Evolutionary conservation across 2,329 filamentous ascomycete genomes (phyloP), one percentile per base, ranked within the genome.

Genomic region (Claviceps sp.): DNA sequence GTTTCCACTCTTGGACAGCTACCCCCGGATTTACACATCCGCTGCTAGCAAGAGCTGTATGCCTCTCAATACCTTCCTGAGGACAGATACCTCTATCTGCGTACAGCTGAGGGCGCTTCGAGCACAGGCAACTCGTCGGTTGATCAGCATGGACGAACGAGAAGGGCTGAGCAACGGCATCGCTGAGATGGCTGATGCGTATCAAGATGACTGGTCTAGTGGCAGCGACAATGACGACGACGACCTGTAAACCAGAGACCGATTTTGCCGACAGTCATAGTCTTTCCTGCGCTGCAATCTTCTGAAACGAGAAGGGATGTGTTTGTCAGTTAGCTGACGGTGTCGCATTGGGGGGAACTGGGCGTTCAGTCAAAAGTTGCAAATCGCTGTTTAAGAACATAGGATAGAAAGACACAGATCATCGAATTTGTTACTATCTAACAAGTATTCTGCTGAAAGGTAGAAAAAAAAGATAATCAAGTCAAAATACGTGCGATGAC

Each of bases 201-300:
- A 96, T 64, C 82, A 88, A 58, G 87, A 93, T 55, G 88, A 88
- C 1, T 95, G 88, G 86, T 82, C 81, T 13, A 88, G 85, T 60
- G 88, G 82, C 23, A 84, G 80, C 53, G 85, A 87, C 58, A 76
- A 81, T 8, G 83, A 80, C 20, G 82, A 88, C 53, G 83, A 88
- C 49, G 73, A 78, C 34, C 47, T 64, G n/a, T 62, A 56, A 55
- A 52, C n/a, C 14, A 26, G 22, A 6, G 3, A 11, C 29, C 8
- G 29, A 34, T 34, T 34, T 34, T 34, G 29, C 29, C 4, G 29
- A 34, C 29, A 34, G 29, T 34, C 3, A 34, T 9, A 34, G 29
- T 34, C 4, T 34, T 34, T 34, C 29, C 29, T 34, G 29, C 1
- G 29, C 29, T 34, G 29, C 9, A 34, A 34, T 4, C 9, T 34